Conservation (phyloP, 75 land plant genomes). For the Gnetum montanum region DNA sequence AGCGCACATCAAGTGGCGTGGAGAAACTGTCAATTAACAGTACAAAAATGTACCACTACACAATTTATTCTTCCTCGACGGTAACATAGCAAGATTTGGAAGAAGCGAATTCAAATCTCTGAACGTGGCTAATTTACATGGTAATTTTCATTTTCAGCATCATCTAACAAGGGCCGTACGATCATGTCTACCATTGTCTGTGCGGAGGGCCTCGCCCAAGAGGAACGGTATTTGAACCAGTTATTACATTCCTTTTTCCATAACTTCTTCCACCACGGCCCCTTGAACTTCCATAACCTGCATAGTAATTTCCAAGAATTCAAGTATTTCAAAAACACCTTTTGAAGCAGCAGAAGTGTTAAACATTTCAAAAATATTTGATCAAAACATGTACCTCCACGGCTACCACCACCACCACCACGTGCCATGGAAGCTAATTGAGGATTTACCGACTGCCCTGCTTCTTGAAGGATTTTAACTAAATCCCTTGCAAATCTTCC, state of each 20-base stretch:
- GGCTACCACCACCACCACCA: conserved; percentile 15
- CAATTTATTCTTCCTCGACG: too few relatives aligned
- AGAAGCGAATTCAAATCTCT: too few relatives aligned
- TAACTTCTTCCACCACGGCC: conserved; percentile 32
- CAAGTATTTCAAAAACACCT: not conserved
- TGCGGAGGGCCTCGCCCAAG: conserved; percentile 33
- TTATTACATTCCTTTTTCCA: conserved; percentile 33
- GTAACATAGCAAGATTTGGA: too few relatives aligned
- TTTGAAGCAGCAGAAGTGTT: not conserved
- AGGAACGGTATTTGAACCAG: conserved; percentile 76
- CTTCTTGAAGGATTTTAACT: conserved; percentile 52
- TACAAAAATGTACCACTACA: too few relatives aligned
- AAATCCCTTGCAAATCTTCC: conserved; percentile 65
- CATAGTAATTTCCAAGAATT: not conserved
- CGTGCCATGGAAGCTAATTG: conserved; percentile 30
- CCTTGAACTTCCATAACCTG: conserved; percentile 49
- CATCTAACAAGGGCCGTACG: too few relatives aligned
- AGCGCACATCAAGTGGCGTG: too few relatives aligned
- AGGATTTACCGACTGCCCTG: conserved; percentile 55
- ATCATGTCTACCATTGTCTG: conserved; percentile 31
- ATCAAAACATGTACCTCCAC: conserved; percentile 14
- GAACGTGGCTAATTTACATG: too few relatives aligned
- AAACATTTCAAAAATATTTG: not conserved
- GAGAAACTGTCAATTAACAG: too few relatives aligned
- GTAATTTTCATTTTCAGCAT: too few relatives aligned